A percentile compares a stretch with the other conserved stretches of the same genome.
These are phyloP conservation scores for Neurospora sp. DNA, from an alignment of 495 filamentous ascomycete species.

Conservation along the genomic window DNA sequence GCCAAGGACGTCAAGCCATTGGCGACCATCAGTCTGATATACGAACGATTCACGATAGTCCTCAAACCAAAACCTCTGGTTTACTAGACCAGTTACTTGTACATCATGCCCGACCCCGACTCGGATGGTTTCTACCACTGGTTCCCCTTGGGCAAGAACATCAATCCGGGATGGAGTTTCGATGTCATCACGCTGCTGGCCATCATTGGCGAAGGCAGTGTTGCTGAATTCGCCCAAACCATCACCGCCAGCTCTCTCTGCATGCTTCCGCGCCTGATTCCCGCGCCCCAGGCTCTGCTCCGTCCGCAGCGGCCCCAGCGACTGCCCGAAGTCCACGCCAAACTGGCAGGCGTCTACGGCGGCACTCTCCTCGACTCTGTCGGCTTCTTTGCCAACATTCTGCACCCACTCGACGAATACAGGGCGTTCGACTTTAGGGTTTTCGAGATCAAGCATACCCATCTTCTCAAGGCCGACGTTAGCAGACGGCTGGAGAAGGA, in stretches of 20 bases:
- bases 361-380: slow-evolving; percentile 43
- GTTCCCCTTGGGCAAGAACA: slow-evolving; percentile 27
- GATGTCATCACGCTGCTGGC: slow-evolving; percentile 56
- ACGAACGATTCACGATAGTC: not conserved
- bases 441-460: slow-evolving; percentile 31
- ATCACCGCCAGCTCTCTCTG: slow-evolving; percentile 47
- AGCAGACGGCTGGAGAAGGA: slow-evolving; percentile 12
- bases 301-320: slow-evolving; percentile 46
- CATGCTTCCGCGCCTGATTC: slow-evolving; percentile 53
- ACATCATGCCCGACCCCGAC: slow-evolving; percentile 13
- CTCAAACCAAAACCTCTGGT: not conserved
- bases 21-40: not conserved
- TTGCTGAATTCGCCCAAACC: slow-evolving; percentile 45
- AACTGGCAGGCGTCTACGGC: slow-evolving; percentile 47
- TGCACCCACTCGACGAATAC: slow-evolving; percentile 44
- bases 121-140: slow-evolving; percentile 11
- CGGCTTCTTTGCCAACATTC: slow-evolving; percentile 52
- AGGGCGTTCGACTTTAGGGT: slow-evolving; percentile 37
- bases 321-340: slow-evolving; percentile 42
- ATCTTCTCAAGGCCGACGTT: slow-evolving; percentile 4
- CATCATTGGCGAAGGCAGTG: slow-evolving; percentile 50
- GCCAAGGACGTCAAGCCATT: not conserved
- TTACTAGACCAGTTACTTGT: not conserved
- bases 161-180: slow-evolving; percentile 40
- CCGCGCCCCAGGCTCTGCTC: slow-evolving; percentile 55